Base-by-base conservation (phyloP, 2,329 filamentous ascomycete genomes). In the Hansfordia pulvinata region DNA sequence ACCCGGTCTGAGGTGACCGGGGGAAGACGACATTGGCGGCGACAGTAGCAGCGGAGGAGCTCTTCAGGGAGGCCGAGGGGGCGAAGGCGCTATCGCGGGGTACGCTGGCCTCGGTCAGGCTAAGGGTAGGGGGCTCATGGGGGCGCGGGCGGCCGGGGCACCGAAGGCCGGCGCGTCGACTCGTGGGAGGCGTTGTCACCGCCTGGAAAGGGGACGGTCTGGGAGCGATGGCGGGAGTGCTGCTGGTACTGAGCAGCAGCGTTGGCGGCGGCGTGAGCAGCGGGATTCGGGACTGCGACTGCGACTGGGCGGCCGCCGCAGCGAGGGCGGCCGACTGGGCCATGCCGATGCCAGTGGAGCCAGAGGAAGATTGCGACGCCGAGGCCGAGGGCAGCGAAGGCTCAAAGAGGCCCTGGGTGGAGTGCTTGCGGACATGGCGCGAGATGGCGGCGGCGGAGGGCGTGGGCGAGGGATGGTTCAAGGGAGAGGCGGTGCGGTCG, bases 291-390 rank as follows among this genome's bases (percentile, higher is more conserved):
- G 26, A 24, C 10, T 29, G 56, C 44, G 69, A 68, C 27, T 69
- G 53, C 6, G 16, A 16, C 23, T 24, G 23, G 23, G n/a, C 17
- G 18, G 69, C 69, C 56, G 82, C 73, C 29, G 81, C 81, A 8
- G 80, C 74, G 51, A 85, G 80, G 11, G 80, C 80, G 20, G 81
- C 81, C 36, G 85, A 83, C 49, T 83, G 76, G 49, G 78, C 83
- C n/a, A 79, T 72, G 2, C 64, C 64, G 34, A 70, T 51, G 8
- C 14, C 8, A 15, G 58, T 48, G 19, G 49, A 47, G 22, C 53
- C 54, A 52, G 50, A 73, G 15, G 60, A 60, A 28, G 67, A 54
- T 45, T 66, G 73, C 36, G 68, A 69, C 3, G 52, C 56, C 39
- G 54, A 64, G 23, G 67, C 68, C 3, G 71, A 75, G 13, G 79